phyloP scores from a whole-genome alignment of 352 stramenopile species.

The Globisporangium cylindrosporum region DNA sequence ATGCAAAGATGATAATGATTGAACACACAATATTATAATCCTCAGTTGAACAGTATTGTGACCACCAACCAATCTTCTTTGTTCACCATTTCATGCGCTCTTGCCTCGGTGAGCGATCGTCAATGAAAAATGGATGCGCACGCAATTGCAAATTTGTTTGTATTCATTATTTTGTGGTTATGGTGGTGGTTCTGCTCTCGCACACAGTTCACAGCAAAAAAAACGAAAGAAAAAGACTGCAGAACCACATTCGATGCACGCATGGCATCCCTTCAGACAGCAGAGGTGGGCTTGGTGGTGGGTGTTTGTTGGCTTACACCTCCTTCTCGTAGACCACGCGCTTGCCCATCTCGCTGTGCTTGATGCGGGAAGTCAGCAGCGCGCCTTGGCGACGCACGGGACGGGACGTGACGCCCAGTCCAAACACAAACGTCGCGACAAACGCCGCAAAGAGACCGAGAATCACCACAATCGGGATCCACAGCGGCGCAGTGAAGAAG shows the following conservation, averaged over 20 bases:
- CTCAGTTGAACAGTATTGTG: not conserved
- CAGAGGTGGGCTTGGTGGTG: not conserved
- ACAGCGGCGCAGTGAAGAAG: conserved; percentile 81
- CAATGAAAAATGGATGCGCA: not conserved
- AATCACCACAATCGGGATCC: conserved; percentile 66
- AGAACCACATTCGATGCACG: not conserved
- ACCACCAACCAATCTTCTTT: not conserved
- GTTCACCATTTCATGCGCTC: no score
- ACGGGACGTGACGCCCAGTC: conserved; percentile 69
- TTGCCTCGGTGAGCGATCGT: not conserved
- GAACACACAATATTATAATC: not conserved
- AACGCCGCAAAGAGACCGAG: conserved; percentile 65
- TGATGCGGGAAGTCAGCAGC: conserved; percentile 70
- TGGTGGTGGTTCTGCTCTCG: not conserved
- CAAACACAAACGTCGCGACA: conserved; percentile 65
- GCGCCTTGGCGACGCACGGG: conserved; percentile 77
- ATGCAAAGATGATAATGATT: conserved; percentile 2
- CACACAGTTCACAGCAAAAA: not conserved
- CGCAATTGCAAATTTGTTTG: not conserved
- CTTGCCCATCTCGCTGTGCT: conserved; percentile 79
- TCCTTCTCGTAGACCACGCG: conserved; percentile 84
- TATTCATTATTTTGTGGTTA: not conserved
- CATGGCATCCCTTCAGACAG: not conserved
- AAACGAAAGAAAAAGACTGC: not conserved
- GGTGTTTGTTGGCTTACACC: conserved; percentile 22